phyloP scores from a whole-genome alignment of 2,329 filamentous ascomycete species.

The Bipolaris gigantea region DNA sequence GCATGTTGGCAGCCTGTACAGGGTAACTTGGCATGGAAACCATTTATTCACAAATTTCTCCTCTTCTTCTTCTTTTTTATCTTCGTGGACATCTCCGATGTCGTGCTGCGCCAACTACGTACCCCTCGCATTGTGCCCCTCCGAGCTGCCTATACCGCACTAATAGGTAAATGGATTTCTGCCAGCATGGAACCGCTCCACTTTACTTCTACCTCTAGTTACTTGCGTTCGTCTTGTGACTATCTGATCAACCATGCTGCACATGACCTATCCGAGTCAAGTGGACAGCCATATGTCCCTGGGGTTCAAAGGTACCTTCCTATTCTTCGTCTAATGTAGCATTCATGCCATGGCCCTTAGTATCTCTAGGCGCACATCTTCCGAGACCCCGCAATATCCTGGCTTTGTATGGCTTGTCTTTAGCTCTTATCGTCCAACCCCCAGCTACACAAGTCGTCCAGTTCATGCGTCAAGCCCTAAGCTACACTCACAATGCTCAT shows the following conservation, averaged over 20 bases:
- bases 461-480: not conserved
- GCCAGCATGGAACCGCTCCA: conserved; percentile 3
- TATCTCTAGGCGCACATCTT: not conserved
- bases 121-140: not conserved
- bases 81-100: not conserved
- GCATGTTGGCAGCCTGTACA: not conserved
- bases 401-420: too few species aligned
- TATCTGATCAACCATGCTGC: not conserved
- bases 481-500: conserved; percentile 13
- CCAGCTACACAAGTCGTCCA: conserved; percentile 8
- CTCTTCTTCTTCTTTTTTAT: not conserved
- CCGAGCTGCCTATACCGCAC: conserved; percentile 1
- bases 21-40: not conserved
- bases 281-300: not conserved
- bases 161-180: not conserved
- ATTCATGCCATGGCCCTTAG: not conserved
- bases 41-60: not conserved
- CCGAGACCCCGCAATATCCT: conserved; percentile 5
- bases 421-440: not conserved
- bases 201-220: conserved; percentile 6
- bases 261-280: conserved; percentile 1
- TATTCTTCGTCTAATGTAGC: conserved; percentile 6
- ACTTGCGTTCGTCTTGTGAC: conserved; percentile 12
- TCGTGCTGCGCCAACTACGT: not conserved
- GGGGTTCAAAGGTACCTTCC: conserved; percentile 6